phyloP scores from a whole-genome alignment of 2,329 filamentous ascomycete genomes.

The Pseudocercospora eumusae region DNA sequence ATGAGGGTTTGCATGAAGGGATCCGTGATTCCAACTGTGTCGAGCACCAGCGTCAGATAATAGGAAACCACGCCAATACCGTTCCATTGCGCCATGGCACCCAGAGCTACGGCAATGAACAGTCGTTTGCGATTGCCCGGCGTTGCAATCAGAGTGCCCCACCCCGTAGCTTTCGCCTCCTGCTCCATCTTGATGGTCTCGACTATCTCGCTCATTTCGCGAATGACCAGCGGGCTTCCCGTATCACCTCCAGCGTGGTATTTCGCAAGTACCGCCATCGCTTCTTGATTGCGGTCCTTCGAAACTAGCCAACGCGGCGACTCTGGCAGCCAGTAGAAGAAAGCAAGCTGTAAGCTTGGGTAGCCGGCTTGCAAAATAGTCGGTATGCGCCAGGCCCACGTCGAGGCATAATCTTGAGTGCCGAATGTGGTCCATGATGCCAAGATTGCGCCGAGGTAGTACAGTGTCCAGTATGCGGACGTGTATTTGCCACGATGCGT shows the following conservation, averaged over 20 bases:
- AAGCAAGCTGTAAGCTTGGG: slow-evolving; percentile 45
- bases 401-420: slow-evolving; percentile 21
- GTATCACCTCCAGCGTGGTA: slow-evolving; percentile 50
- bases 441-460: slow-evolving; percentile 29
- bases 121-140: slow-evolving; percentile 42
- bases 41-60: slow-evolving; percentile 24
- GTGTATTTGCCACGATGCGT: slow-evolving; percentile 29
- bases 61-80: slow-evolving; percentile 36
- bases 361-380: slow-evolving; percentile 52
- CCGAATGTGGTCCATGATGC: slow-evolving; percentile 30
- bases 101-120: slow-evolving; percentile 41
- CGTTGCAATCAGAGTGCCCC: slow-evolving; percentile 21
- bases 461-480: slow-evolving; percentile 26
- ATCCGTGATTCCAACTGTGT: slow-evolving; percentile 44
- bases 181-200: slow-evolving; percentile 59
- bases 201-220: slow-evolving; percentile 63
- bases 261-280: slow-evolving; percentile 40
- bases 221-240: slow-evolving; percentile 56
- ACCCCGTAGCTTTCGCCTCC: slow-evolving; percentile 49
- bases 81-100: slow-evolving; percentile 42
- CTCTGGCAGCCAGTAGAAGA: slow-evolving; percentile 28
- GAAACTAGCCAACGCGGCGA: slow-evolving; percentile 33
- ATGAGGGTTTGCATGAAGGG: slow-evolving; percentile 25
- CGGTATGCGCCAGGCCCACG: slow-evolving; percentile 53
- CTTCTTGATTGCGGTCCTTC: slow-evolving; percentile 32